Base-by-base conservation (phyloP, 1,139 yeast species). In the Hemisphaericaspora xylanilytica region DNA sequence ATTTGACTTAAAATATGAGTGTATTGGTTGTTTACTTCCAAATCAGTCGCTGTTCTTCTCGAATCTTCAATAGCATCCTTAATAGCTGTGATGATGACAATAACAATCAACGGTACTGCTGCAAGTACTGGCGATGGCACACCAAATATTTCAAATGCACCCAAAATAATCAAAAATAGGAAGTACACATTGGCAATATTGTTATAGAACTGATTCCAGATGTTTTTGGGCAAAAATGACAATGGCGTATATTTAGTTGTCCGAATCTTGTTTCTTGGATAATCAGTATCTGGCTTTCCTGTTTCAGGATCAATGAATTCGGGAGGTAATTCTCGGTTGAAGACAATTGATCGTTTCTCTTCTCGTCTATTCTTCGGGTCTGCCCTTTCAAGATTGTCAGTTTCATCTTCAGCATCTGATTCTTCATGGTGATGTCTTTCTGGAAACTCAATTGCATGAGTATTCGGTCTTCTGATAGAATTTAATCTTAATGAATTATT, bases 281-380 rank as follows among this genome's bases (percentile, higher is more conserved):
- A 78, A 15, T 51, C 44, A 1, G 55, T 52, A 11, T 37, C 42
- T 3, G 73, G 61, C 21, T 55, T 50, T 11, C 68, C 65, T 1
- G 70, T 55, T 40, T 63, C 63, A 0, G 68, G 68, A 48, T 85
- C 85, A 14, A 80, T 43, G 56, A 71, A 64, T 21, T 81, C 78
- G 3, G 67, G 67, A 0, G 96, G 96, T 37, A 90, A 65, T 2
- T 78, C 75, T 57, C 77, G 61, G 61, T 89, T 89, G 70, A 83
- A 76, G 45, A 77, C 88, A 22, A 86, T 65, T 4, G 76, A 59
- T 51, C 95, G 70, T 37, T 62, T 65, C 41, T 73, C 68, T 17
- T 54, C 52, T 16, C 71, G 67, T 31, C 66, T 57, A 48, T 73
- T 78, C 30, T 55, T 63, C 2, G 67, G 66, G 42, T 75, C 80